Conservation (phyloP, 2,329 filamentous ascomycete genomes). For the Venturia pyrina region DNA sequence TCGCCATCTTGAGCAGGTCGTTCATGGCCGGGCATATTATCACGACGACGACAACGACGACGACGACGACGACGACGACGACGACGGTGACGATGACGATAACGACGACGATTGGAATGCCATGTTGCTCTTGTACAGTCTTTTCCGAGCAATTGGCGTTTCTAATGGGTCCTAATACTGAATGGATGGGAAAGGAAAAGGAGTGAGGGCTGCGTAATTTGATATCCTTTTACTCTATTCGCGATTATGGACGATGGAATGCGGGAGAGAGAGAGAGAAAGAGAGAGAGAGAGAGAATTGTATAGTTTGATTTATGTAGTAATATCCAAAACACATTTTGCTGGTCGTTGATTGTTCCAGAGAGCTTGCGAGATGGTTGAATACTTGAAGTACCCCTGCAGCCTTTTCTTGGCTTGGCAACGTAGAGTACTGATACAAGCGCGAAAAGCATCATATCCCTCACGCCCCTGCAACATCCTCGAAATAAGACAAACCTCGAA, state of each 20-base stretch:
- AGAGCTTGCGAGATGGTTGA: too few species aligned
- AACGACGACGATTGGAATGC: not conserved
- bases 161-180: not conserved
- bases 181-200: not conserved
- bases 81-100: not conserved
- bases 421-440: too few species aligned
- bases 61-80: not conserved
- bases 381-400: too few species aligned
- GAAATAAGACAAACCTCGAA: too few species aligned
- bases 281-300: not conserved
- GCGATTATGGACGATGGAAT: not conserved
- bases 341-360: not conserved
- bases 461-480: too few species aligned
- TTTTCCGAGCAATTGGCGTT: not conserved
- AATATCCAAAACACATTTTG: not conserved
- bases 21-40: too few species aligned
- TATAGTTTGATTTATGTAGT: not conserved
- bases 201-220: not conserved
- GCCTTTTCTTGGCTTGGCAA: too few species aligned
- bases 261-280: not conserved
- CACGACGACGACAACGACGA: not conserved
- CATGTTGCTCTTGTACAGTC: not conserved
- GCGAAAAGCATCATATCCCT: too few species aligned
- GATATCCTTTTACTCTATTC: not conserved
- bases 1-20: too few species aligned